phyloP scores from a whole-genome alignment of 805 yeast genomes.

The Candida ovalis region DNA sequence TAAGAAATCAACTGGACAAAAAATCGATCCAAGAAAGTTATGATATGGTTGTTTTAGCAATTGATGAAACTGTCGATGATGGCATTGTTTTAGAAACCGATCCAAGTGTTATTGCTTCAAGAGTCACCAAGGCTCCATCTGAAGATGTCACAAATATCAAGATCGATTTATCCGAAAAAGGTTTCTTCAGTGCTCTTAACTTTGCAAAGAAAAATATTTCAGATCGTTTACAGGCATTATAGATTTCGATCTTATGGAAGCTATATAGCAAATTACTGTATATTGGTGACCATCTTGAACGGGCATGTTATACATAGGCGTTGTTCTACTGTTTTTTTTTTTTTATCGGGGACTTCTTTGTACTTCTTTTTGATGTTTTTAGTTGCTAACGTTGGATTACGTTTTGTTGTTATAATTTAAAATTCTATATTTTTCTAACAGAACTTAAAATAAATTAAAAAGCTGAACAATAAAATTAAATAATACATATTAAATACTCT shows the following conservation, averaged over 20 bases:
- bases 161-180: constrained; percentile 69
- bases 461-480: not conserved
- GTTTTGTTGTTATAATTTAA: not conserved
- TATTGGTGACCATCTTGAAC: not conserved
- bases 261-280: not conserved
- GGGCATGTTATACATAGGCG: not conserved
- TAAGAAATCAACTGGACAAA: constrained; percentile 71
- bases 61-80: constrained; percentile 91
- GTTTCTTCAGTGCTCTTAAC: constrained; percentile 78
- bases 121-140: constrained; percentile 86
- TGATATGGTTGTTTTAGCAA: constrained; percentile 79
- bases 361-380: not conserved
- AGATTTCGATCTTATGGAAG: not conserved
- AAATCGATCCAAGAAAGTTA: constrained; percentile 74
- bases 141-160: constrained; percentile 57
- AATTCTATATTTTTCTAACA: not conserved
- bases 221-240: constrained; percentile 39
- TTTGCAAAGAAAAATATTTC: constrained; percentile 72
- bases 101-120: constrained; percentile 76
- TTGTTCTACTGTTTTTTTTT: not conserved
- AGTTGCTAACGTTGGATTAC: not conserved
- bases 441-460: not conserved
- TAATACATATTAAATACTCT: not conserved
- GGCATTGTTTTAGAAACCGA: constrained; percentile 92
- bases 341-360: not conserved